Evolutionary conservation across 2,329 filamentous ascomycete genomes (phyloP).

Genomic region (Tolypocladium cylindrosporum): DNA sequence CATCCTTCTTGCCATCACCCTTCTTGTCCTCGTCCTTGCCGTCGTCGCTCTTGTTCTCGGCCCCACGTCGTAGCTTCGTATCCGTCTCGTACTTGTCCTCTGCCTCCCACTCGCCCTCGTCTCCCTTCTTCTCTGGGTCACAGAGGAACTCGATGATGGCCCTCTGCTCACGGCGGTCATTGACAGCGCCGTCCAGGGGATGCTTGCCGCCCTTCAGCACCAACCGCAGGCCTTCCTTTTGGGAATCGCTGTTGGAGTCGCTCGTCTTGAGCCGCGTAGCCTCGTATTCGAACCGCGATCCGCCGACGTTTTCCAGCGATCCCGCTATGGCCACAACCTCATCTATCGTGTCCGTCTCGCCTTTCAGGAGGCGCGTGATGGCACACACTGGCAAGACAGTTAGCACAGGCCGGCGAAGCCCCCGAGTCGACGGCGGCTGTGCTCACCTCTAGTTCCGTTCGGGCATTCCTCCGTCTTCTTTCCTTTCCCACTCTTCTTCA

Average conservation of each 20-base stretch:
- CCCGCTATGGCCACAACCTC: constrained; percentile 67
- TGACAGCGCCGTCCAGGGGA: constrained; percentile 36
- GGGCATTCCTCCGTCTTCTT: constrained; percentile 53
- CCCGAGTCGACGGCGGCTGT: not conserved
- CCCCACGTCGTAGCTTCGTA: constrained; percentile 2
- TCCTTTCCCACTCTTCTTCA: constrained; percentile 51
- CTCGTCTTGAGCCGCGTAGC: constrained; percentile 56
- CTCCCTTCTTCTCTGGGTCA: constrained; percentile 59
- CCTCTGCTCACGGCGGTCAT: constrained; percentile 50
- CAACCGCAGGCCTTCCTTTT: constrained; percentile 62
- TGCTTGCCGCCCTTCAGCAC: constrained; percentile 54
- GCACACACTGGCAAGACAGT: constrained; percentile 53
- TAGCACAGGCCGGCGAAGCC: not conserved
- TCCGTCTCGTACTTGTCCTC: constrained; percentile 33
- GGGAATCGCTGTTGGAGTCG: constrained; percentile 51
- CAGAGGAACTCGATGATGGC: constrained; percentile 83
- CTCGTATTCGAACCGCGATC: constrained; percentile 52
- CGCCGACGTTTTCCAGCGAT: constrained; percentile 49
- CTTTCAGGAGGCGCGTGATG: constrained; percentile 49
- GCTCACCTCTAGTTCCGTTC: constrained; percentile 55
- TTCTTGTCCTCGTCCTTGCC: constrained; percentile 20
- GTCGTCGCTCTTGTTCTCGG: constrained; percentile 15
- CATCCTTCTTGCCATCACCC: constrained; percentile 6
- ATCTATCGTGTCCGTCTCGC: constrained; percentile 36
- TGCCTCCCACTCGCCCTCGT: constrained; percentile 57